A percentile compares a stretch with the other conserved stretches of the same genome.
phyloP scores from a whole-genome alignment of 2,329 filamentous ascomycete genomes.

The Colletotrichum gloeosporioides region DNA sequence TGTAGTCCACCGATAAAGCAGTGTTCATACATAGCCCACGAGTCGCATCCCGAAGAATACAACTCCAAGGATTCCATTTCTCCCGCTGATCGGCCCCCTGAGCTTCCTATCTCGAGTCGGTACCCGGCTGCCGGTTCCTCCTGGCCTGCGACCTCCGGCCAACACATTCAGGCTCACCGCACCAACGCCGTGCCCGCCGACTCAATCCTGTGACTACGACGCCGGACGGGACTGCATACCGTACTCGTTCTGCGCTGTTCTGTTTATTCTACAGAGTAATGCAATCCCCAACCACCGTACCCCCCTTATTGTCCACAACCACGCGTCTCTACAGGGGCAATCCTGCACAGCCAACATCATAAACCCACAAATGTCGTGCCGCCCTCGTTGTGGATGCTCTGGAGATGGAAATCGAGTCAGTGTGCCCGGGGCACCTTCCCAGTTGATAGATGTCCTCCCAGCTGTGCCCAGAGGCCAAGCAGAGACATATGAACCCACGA shows the following conservation, averaged over 20 bases:
- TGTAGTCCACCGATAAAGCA: not conserved
- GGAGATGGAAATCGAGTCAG: slow-evolving; percentile 15
- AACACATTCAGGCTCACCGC: not conserved
- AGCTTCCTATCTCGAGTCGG: slow-evolving; percentile 9
- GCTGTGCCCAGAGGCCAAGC: not conserved
- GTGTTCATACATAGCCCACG: not conserved
- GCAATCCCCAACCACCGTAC: not conserved
- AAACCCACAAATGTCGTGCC: not conserved
- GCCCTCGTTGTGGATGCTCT: slow-evolving; percentile 16
- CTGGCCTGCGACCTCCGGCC: slow-evolving; percentile 7
- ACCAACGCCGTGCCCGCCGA: not conserved
- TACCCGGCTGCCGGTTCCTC: slow-evolving; percentile 8
- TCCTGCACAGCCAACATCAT: not conserved
- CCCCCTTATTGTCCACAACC: not conserved
- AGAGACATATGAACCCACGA: not conserved
- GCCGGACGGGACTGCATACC: not conserved
- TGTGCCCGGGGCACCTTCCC: not conserved
- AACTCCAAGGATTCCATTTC: not conserved
- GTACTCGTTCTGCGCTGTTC: not conserved
- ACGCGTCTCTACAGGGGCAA: slow-evolving; percentile 13
- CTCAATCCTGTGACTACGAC: slow-evolving; percentile 5
- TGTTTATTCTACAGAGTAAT: not conserved
- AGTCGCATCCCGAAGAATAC: not conserved
- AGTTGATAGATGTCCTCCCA: not conserved
- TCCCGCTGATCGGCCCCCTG: slow-evolving; percentile 7